These are phyloP conservation scores for Populus tomentosa DNA, from an alignment of 441 rosid species.

Conservation along the genomic window DNA sequence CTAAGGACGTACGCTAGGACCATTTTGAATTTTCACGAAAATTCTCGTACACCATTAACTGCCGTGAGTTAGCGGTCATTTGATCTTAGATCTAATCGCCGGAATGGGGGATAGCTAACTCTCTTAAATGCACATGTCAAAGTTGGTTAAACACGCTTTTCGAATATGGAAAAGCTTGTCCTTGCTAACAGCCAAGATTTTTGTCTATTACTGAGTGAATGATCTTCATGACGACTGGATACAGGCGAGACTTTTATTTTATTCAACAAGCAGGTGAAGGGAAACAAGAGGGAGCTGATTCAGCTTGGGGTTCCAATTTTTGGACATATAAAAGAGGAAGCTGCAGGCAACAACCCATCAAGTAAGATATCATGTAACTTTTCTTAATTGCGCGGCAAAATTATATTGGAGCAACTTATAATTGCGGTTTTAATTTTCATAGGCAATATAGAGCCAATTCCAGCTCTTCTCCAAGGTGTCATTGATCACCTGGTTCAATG, in stretches of 20 bases:
- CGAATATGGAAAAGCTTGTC: not conserved
- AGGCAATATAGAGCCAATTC: conserved; percentile 78
- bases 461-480: conserved; percentile 64
- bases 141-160: not conserved
- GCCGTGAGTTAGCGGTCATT: not conserved
- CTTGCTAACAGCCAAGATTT: not conserved
- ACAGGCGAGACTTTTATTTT: conserved; percentile 81
- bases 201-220: not conserved
- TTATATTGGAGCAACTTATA: not conserved
- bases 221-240: conserved; percentile 16
- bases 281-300: conserved; percentile 86
- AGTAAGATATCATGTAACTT: conserved; percentile 32
- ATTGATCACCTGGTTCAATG: conserved; percentile 81
- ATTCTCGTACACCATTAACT: not conserved
- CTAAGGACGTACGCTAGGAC: not conserved
- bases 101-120: not conserved
- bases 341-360: conserved; percentile 36
- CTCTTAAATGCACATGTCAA: not conserved
- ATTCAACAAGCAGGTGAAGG: conserved; percentile 91
- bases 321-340: conserved; percentile 62
- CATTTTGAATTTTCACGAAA: not conserved
- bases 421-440: conserved; percentile 11
- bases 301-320: conserved; percentile 88
- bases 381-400: not conserved
- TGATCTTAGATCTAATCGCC: too few relatives aligned